Percentiles rank a stretch among this genome's conserved stretches.
phyloP scores from a whole-genome alignment of 169 alveolate genomes.

The Miamiensis avidus region DNA sequence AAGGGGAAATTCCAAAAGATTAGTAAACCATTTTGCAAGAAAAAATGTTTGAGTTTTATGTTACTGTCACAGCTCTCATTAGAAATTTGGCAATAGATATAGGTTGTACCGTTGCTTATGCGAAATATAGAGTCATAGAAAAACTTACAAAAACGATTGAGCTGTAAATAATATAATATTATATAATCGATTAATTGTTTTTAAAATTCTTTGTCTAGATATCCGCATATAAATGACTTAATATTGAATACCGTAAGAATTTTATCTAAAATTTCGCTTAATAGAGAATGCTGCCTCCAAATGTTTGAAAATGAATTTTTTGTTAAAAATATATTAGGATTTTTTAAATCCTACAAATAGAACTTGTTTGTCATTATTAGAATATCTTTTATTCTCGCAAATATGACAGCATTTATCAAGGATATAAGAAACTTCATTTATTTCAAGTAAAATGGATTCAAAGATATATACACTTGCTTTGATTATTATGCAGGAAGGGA shows the following conservation, averaged over 20 bases:
- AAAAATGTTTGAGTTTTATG: constrained; percentile 26
- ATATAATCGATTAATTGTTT: background rate
- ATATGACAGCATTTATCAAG: constrained; percentile 40
- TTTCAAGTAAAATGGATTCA: constrained; percentile 23
- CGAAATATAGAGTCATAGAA: constrained; percentile 28
- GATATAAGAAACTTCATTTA: constrained; percentile 39
- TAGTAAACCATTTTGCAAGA: no score
- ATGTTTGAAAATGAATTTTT: constrained; percentile 32
- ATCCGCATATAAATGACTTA: constrained; percentile 24
- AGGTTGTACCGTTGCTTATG: constrained; percentile 19
- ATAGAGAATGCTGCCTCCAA: constrained; percentile 36
- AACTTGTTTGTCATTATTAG: constrained; percentile 40
- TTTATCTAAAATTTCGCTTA: constrained; percentile 39
- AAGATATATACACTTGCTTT: constrained; percentile 37
- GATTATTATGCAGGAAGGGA: constrained; percentile 41
- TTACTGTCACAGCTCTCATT: constrained; percentile 28
- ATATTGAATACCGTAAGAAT: constrained; percentile 49
- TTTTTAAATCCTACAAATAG: constrained; percentile 32
- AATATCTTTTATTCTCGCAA: constrained; percentile 45
- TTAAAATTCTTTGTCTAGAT: background rate
- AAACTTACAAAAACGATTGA: constrained; percentile 25
- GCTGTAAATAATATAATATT: constrained; percentile 5
- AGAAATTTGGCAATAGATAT: constrained; percentile 41
- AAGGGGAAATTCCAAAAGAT: no score
- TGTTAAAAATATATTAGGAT: constrained; percentile 28